Base-by-base conservation (phyloP, 192 early-diverging fungal genomes). In the Allomyces javanicus region DNA sequence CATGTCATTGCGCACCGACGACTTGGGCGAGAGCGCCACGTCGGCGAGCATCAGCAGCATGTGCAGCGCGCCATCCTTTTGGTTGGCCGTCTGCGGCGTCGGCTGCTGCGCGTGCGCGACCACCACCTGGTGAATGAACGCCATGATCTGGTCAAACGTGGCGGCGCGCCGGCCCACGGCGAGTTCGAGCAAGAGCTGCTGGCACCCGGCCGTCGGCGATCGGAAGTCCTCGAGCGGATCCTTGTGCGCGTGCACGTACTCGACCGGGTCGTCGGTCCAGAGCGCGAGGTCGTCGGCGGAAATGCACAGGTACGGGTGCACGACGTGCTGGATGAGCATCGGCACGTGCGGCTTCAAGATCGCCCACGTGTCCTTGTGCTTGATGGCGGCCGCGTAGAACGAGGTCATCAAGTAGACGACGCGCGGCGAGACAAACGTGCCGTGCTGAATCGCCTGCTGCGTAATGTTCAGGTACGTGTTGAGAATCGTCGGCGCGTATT, bases 261-360 rank as follows among this genome's bases (percentile, higher is more conserved):
- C 96, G 24, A 92, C 85, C 4, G 91, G 87, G 71, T 96, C 91
- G 44, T 93, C 89, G 58, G 86, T 77, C 96, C 96, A 99, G 24
- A 94, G 81, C 74, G 89, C 80, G 69, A 87, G 79, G 71, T 99
- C 96, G 61, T 81, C 81, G 24, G 80, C 70, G 70, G 84, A 85
- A 71, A 96, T 94, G 79, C 89, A 95, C 62, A 99, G 72, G 64
- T 89, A 85, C 68, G 93, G 93, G 81, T 91, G 96, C 67, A 96
- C 87, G 74, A 89, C 96, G 61, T 91, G 84, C n/a, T 83, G 73
- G 23, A 96, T 81, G 44, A 99, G 76, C 5, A 82, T 80, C 67
- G 86, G 85, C 22, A 83, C 76, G 69, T 96, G 88, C 40, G 89
- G 85, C 76, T 92, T 92, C 65, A 96, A 74, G 68, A 93, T 80